These are phyloP conservation scores for Cryptosporidium sp. DNA, from an alignment of 169 alveolate genomes.

Conservation along the genomic window DNA sequence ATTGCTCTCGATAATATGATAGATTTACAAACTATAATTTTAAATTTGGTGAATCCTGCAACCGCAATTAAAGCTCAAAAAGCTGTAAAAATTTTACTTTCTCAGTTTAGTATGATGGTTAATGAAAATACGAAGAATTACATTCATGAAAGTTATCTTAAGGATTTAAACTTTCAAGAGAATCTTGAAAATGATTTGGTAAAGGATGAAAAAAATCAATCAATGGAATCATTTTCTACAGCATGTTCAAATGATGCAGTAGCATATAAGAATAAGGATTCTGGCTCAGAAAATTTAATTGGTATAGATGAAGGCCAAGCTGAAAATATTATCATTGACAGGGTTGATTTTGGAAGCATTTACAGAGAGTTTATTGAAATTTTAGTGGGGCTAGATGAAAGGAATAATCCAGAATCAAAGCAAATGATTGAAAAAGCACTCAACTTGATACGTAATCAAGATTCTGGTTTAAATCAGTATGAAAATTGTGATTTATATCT, in stretches of 20 bases:
- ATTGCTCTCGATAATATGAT: constrained; percentile 36
- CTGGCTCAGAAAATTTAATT: neutral
- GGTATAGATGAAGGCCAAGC: neutral
- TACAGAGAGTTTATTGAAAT: neutral
- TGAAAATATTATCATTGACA: neutral
- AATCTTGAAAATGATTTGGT: neutral
- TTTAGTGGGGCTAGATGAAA: neutral
- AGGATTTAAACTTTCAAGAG: neutral
- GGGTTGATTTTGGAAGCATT: neutral
- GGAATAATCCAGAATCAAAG: neutral
- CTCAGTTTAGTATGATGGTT: constrained; percentile 32
- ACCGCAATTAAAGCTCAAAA: constrained; percentile 74
- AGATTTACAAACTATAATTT: constrained; percentile 59
- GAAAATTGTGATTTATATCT: constrained; percentile 33
- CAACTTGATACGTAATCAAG: neutral
- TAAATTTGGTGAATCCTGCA: constrained; percentile 42
- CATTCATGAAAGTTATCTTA: neutral
- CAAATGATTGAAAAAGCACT: neutral
- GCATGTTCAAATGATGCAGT: constrained; percentile 23
- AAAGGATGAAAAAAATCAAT: neutral
- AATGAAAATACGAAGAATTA: constrained; percentile 22
- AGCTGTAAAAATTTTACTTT: constrained; percentile 36
- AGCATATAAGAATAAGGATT: neutral
- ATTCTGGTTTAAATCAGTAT: constrained; percentile 8
- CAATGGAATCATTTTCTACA: constrained; percentile 66